Conservation (phyloP, 2,329 filamentous ascomycete genomes). For the Ceratocystis diversiconidia region DNA sequence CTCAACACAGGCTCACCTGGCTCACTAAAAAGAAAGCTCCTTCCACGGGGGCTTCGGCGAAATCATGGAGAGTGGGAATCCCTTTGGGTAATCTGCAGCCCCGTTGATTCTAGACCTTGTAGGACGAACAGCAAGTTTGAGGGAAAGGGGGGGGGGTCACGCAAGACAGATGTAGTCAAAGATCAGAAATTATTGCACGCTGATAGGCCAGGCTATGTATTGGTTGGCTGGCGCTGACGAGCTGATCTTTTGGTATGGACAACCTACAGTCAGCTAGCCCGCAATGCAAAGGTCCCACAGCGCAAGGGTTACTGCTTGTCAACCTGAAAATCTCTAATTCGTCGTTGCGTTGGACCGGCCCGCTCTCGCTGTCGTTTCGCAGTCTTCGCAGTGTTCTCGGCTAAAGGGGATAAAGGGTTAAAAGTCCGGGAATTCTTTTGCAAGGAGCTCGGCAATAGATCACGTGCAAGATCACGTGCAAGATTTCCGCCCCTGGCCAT, state of each 20-base stretch:
- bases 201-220: not conserved
- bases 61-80: conserved; percentile 7
- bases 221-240: not conserved
- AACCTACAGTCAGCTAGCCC: too few relatives aligned
- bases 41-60: conserved; percentile 5
- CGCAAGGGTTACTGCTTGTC: not conserved
- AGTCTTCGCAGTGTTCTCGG: not conserved
- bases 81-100: not conserved
- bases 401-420: not conserved
- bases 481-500: not conserved
- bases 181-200: not conserved
- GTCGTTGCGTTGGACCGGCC: not conserved
- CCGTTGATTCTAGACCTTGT: not conserved
- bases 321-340: not conserved
- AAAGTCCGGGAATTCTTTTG: not conserved
- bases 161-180: not conserved
- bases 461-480: not conserved
- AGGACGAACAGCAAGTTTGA: not conserved
- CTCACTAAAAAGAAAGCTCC: not conserved
- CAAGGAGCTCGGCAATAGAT: not conserved
- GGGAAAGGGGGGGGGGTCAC: not conserved
- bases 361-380: not conserved
- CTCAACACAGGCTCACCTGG: not conserved
- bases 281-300: not conserved
- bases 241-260: not conserved